phyloP scores from a whole-genome alignment of 169 alveolate genomes.

The Plasmodium coatneyi region DNA sequence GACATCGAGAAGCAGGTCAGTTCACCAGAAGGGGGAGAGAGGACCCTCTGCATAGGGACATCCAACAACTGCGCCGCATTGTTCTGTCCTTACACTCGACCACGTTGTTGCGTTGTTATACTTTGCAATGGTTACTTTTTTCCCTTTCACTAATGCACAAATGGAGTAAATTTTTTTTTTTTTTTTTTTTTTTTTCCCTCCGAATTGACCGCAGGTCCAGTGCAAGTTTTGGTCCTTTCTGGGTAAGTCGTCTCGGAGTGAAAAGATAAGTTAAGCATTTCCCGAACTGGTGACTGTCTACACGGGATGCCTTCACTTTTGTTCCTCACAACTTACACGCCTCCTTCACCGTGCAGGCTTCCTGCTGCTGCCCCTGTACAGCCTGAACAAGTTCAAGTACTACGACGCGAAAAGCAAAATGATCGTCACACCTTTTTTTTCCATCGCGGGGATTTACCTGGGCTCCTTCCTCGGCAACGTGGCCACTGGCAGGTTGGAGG shows the following conservation, averaged over 20 bases:
- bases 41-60: not conserved
- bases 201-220: constrained; percentile 7
- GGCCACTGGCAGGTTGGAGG: constrained; percentile 48
- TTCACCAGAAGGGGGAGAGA: not conserved
- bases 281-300: not conserved
- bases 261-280: not conserved
- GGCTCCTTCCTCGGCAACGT: constrained; percentile 50
- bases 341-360: constrained; percentile 9
- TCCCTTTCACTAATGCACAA: not conserved
- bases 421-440: constrained; percentile 35
- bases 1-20: constrained; percentile 58
- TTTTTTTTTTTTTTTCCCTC: not conserved
- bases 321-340: not conserved
- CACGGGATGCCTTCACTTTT: not conserved
- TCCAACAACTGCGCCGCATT: not conserved
- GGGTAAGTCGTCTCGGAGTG: constrained; percentile 5
- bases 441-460: constrained; percentile 47
- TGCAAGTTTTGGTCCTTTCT: constrained; percentile 37
- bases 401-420: constrained; percentile 50
- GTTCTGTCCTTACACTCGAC: not conserved
- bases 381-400: constrained; percentile 25
- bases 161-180: not conserved
- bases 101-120: not conserved
- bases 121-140: not conserved
- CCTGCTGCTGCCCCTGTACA: constrained; percentile 24